Evolutionary conservation across 495 filamentous ascomycete genomes (phyloP).

Genomic region (Hypoxylon perforatum): DNA sequence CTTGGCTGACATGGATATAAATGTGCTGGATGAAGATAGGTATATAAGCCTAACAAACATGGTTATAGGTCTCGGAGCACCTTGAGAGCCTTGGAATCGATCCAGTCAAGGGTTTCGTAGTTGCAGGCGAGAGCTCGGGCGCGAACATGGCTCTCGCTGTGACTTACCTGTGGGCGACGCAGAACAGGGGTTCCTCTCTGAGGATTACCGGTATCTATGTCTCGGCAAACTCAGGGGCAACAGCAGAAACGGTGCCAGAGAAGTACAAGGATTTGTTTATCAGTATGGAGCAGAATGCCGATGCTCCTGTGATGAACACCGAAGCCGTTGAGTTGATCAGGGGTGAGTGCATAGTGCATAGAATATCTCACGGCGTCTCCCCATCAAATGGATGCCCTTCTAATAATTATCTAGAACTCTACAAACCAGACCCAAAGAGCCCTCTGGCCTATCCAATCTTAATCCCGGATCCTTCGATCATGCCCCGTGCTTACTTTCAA

Average conservation of each 20-base stretch:
- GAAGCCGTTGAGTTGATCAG: too few species aligned
- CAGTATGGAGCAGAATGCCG: slow-evolving; percentile 34
- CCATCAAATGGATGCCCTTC: too few species aligned
- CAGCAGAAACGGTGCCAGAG: slow-evolving; percentile 26
- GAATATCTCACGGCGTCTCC: too few species aligned
- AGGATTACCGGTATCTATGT: slow-evolving; percentile 56
- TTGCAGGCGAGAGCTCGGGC: slow-evolving; percentile 63
- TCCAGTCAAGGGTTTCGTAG: slow-evolving; percentile 55
- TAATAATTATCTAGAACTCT: too few species aligned
- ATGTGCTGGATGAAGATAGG: too few species aligned
- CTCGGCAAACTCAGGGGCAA: slow-evolving; percentile 46
- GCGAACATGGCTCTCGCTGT: slow-evolving; percentile 56
- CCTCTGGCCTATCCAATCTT: too few species aligned
- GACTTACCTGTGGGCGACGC: slow-evolving; percentile 50
- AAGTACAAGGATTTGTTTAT: slow-evolving; percentile 29
- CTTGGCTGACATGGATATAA: too few species aligned
- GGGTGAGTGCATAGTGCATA: too few species aligned
- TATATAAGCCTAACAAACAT: too few species aligned
- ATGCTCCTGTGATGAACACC: too few species aligned
- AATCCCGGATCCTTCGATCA: slow-evolving; percentile 34
- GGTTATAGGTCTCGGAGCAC: too few species aligned
- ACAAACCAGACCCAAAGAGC: too few species aligned
- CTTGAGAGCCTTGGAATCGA: slow-evolving; percentile 53
- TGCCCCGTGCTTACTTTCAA: slow-evolving; percentile 50
- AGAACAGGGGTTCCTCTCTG: slow-evolving; percentile 44